Conservation (phyloP, 2,329 filamentous ascomycete genomes). For the Westerdykella aurantiaca region DNA sequence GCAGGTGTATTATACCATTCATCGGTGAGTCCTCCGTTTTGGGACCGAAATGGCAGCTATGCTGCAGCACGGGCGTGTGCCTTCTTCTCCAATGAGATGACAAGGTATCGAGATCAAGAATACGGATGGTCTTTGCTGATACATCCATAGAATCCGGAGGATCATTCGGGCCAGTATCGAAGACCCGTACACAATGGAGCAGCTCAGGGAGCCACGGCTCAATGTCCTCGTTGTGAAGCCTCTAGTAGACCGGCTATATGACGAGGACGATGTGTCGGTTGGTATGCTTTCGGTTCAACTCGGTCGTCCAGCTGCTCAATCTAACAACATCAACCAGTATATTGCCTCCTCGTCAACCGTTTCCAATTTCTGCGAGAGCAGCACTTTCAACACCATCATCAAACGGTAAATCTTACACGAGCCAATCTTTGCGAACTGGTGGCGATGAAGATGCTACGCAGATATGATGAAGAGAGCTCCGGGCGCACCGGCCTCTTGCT, state of each 20-base stretch:
- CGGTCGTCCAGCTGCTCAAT: neutral
- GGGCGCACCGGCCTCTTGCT: conserved; percentile 65
- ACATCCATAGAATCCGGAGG: conserved; percentile 36
- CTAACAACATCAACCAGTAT: conserved; percentile 49
- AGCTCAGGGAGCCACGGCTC: conserved; percentile 74
- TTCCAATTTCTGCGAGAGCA: conserved; percentile 76
- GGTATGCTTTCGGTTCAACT: conserved; percentile 40
- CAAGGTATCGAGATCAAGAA: neutral
- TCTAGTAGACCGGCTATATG: conserved; percentile 76
- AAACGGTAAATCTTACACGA: conserved; percentile 73
- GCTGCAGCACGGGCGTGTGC: too few species aligned
- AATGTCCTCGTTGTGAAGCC: conserved; percentile 75
- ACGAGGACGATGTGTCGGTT: conserved; percentile 72
- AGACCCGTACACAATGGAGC: conserved; percentile 64
- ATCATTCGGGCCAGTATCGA: conserved; percentile 48
- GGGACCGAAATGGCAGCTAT: too few species aligned
- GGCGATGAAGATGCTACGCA: conserved; percentile 68
- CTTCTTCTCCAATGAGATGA: too few species aligned
- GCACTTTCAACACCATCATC: conserved; percentile 66
- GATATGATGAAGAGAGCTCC: conserved; percentile 71
- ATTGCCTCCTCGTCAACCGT: conserved; percentile 76
- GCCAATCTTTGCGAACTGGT: conserved; percentile 75
- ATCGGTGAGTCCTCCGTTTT: conserved; percentile 43
- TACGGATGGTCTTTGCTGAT: neutral
- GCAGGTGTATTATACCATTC: conserved; percentile 72